Base-by-base conservation (phyloP, 805 yeast genomes). In the Jamesozyma rosinii region DNA sequence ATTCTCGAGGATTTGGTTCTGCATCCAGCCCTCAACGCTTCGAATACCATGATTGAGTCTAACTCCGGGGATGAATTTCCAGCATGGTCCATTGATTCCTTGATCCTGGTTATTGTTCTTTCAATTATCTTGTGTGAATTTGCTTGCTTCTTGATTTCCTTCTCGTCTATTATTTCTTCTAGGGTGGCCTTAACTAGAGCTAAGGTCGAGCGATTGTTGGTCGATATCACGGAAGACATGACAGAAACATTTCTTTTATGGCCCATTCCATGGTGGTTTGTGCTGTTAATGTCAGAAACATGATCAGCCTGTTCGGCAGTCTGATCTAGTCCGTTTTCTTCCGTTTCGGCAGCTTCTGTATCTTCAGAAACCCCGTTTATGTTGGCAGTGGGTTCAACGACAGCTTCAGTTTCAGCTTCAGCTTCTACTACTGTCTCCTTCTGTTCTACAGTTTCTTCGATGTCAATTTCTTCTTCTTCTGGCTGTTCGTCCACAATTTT, bases 21-120 rank as follows among this genome's bases (percentile, higher is more conserved):
- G 59, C 94, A 85, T 3, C 86, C 76, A 10, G 79, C 61, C 54
- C 86, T 74, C 53, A 90, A 69, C 0, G 95, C 84, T 45, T 84
- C 90, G 58, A 88, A 85, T 11, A 90, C 71, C n/a, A 73, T 63
- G 24, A 64, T 51, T 0, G 81, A 71, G 37, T 73, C 67, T 33
- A 78, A 71, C 17, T 46, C 43, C n/a, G 52, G 34, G 52, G 55
- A 43, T 34, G 54, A 34, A 19, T 51, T 37, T 53, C 51, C 44
- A 27, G 55, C 37, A 49, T 59, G 45, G 41, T 50, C 34, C 54
- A 65, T 17, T 43, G 47, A 35, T 44, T 58, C 63, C 21, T 53
- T 46, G 42, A 57, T 49, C 50, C 59, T 49, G 42, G 61, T 39
- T 46, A 55, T 20, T 51, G 63, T 52, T 49, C 68, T 54, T 54